A percentile compares a stretch with the other conserved stretches of the same genome.
Evolutionary conservation across 2,329 filamentous ascomycete species (phyloP).

Genomic region (Colletotrichum chrysophilum): DNA sequence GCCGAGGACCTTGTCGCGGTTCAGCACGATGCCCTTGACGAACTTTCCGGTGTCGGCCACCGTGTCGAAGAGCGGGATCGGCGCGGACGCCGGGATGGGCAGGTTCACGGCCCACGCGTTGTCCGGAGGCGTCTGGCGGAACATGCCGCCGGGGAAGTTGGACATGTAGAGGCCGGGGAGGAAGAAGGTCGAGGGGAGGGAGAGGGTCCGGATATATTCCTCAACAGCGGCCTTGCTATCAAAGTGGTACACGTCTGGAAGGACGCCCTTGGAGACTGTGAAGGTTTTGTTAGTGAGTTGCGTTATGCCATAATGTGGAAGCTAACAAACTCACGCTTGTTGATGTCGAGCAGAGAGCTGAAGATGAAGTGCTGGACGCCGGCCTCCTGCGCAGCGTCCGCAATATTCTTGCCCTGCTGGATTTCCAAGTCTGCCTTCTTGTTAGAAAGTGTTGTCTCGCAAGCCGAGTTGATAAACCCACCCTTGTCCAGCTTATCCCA

Average conservation of each 20-base stretch:
- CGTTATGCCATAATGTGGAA: not conserved
- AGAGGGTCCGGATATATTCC: slow-evolving; percentile 53
- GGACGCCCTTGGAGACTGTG: slow-evolving; percentile 42
- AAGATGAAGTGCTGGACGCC: slow-evolving; percentile 49
- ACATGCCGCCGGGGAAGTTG: slow-evolving; percentile 43
- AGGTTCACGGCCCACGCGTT: slow-evolving; percentile 36
- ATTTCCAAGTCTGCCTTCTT: slow-evolving; percentile 35
- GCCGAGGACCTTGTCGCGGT: slow-evolving; percentile 28
- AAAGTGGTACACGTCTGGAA: slow-evolving; percentile 54
- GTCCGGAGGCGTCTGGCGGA: slow-evolving; percentile 31
- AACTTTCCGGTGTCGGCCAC: slow-evolving; percentile 46
- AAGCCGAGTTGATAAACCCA: not conserved
- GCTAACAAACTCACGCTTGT: slow-evolving; percentile 34
- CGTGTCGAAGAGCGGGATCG: slow-evolving; percentile 39
- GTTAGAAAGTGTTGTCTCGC: not conserved
- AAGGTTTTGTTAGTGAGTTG: not conserved
- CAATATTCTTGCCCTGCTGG: slow-evolving; percentile 53
- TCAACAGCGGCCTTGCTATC: slow-evolving; percentile 63
- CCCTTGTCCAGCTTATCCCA: slow-evolving; percentile 47
- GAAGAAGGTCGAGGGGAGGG: slow-evolving; percentile 55
- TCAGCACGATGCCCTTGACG: slow-evolving; percentile 31
- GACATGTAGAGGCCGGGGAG: slow-evolving; percentile 60
- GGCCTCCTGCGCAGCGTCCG: slow-evolving; percentile 48
- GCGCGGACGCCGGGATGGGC: slow-evolving; percentile 31
- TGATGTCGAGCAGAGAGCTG: slow-evolving; percentile 46